Base-by-base conservation (phyloP, 2,329 filamentous ascomycete species). In the Botrytis byssoidea region DNA sequence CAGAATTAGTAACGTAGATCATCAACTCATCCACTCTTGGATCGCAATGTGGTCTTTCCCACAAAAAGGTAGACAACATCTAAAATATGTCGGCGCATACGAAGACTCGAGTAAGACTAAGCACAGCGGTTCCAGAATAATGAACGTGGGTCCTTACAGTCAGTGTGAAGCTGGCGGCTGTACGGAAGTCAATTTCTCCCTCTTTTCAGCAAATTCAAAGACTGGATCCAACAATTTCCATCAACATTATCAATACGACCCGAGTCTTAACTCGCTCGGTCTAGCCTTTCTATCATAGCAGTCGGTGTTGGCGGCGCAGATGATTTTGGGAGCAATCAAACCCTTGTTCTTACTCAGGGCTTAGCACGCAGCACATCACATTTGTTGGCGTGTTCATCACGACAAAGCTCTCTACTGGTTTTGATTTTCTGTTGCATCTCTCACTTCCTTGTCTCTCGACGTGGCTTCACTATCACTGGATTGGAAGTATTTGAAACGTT, bases 361-460 rank as follows among this genome's bases (percentile, higher is more conserved):
- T 68, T 55, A 55, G 46, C 37, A n/a, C 46, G 46, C 32, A 32
- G 20, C 20, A 22, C 20, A 48, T 48, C 46, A 29, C 8, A 46
- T 65, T 46, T 42, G 63, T 35, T 65, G 63, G 51, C 40, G 9
- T 68, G 35, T 29, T 10, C n/a, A 55, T 68, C 65, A 55, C 32
- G 35, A 40, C 35, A 20, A 4, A 68, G 16, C n/a, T 20, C 35
- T 40, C 16, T 22, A 55, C 25, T 68, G 35, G 22, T 5, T 40
- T 60, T 25, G 5, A 60, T 37, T 44, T 60, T 44, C 51, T 60
- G 37, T 55, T 65, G 59, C 59, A 65, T 65, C 44, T 65, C 42
- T 29, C 44, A 51, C 32, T 71, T 35, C 59, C 70, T 71, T 40
- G 59, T 71, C 44, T 40, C 55, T 68, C 35, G 18, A 55, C 65